These are phyloP conservation scores for Tetrastigma voinierianum DNA, from an alignment of 164 flowering plant species.

Conservation along the genomic window DNA sequence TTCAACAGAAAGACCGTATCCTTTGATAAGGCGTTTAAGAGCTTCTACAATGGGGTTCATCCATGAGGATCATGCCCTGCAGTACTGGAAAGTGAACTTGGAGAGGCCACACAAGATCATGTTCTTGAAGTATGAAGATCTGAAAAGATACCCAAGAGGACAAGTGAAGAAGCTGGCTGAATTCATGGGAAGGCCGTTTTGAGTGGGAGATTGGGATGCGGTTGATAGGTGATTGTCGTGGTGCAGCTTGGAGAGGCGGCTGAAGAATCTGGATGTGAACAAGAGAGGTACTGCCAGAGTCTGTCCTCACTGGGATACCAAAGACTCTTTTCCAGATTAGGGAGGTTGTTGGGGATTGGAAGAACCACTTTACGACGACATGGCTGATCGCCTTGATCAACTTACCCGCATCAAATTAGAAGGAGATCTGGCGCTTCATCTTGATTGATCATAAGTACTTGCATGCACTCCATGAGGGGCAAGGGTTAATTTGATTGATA, in stretches of 20 bases:
- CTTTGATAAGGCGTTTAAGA: slow-evolving; percentile 21
- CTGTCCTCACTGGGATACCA: slow-evolving; percentile 8
- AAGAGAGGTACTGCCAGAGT: no score
- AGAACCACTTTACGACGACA: slow-evolving; percentile 25
- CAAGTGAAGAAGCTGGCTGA: no score
- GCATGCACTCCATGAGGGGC: no score
- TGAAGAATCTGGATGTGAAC: no score
- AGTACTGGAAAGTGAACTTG: no score
- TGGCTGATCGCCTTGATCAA: slow-evolving; percentile 15
- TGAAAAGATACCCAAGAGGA: no score
- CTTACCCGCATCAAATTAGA: slow-evolving; percentile 10
- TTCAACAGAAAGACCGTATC: slow-evolving; percentile 4
- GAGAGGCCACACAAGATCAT: no score
- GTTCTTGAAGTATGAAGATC: no score
- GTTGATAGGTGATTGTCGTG: slow-evolving; percentile 18
- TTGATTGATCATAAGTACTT: slow-evolving; percentile 18
- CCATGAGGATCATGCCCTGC: slow-evolving; percentile 29
- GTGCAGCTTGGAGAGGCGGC: slow-evolving; percentile 35
- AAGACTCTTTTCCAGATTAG: slow-evolving; percentile 19
- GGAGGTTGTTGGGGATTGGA: slow-evolving; percentile 39
- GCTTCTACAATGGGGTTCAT: slow-evolving; percentile 24
- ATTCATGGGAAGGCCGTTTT: no score
- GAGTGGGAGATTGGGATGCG: slow-evolving; percentile 14
- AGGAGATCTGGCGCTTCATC: slow-evolving; percentile 21
- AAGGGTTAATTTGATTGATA: no score